phyloP scores from a whole-genome alignment of 1,139 yeast genomes.

The Ashbya aceris region DNA sequence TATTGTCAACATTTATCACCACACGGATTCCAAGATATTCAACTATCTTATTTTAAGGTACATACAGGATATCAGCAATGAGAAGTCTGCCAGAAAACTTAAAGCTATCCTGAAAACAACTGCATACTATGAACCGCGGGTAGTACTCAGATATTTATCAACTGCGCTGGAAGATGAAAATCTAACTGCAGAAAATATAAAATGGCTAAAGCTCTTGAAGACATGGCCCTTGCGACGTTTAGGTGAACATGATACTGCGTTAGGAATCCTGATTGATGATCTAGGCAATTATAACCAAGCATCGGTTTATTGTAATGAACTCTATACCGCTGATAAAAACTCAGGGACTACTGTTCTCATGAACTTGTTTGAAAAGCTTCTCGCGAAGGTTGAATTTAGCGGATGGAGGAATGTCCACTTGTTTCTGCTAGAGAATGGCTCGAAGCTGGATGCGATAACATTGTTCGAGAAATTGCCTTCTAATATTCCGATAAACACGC shows the following conservation, averaged over 20 bases:
- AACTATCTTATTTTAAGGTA: conserved; percentile 53
- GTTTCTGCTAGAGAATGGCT: conserved; percentile 22
- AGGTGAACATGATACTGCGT: conserved; percentile 55
- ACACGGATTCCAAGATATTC: conserved; percentile 38
- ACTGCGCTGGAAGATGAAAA: conserved; percentile 29
- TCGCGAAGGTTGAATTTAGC: conserved; percentile 8
- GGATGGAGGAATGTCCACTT: conserved; percentile 4
- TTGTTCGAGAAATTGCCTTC: conserved; percentile 17
- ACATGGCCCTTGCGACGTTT: conserved; percentile 52
- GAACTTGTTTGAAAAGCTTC: conserved; percentile 22
- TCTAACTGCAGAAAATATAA: conserved; percentile 10
- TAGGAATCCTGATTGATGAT: conserved; percentile 53
- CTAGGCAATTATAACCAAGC: conserved; percentile 51
- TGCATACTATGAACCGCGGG: conserved; percentile 39
- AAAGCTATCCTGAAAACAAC: conserved; percentile 33
- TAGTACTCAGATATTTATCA: conserved; percentile 23
- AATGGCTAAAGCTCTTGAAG: conserved; percentile 34
- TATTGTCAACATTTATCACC: conserved; percentile 37
- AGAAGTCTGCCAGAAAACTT: conserved; percentile 32
- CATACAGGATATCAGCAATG: conserved; percentile 28
- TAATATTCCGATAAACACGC: conserved; percentile 12
- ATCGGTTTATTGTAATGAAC: conserved; percentile 48
- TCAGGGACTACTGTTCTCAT: conserved; percentile 34
- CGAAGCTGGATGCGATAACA: conserved; percentile 14
- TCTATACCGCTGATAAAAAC: conserved; percentile 36